Evolutionary conservation across 78 protist genomes (phyloP), one percentile per base, ranked within the genome.

Genomic region (Cavenderia fasciculata): DNA sequence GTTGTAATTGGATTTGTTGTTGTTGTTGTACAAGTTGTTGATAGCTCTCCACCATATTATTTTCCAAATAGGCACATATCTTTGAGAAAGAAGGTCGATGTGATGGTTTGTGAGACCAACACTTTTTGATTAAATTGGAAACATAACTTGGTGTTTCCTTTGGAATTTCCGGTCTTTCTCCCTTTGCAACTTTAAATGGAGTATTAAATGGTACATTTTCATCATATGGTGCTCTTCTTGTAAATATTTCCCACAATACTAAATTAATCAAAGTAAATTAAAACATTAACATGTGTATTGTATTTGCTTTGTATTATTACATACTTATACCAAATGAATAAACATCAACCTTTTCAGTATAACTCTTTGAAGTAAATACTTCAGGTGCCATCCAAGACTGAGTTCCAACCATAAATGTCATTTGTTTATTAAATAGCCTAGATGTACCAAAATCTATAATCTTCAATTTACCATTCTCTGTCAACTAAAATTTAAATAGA

Each of bases 361-460:
- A 87, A 10, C 33, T 25, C 74, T 74, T 76, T 2, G 86, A 87
- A 12, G 70, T 87, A 40, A 74, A 87, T 14, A 71, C 52, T 59
- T 87, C 93, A 0, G 93, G 93, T 12, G 93, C 93, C 93, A 87
- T 87, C 93, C 93, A 87, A 23, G 93, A 85, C 40, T 68, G 76
- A 38, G 86, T 76, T 0, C 78, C 85, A 73, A 76, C 93, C 44
- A 63, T 59, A 8, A 44, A 25, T 46, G 78, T 76, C 93, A 87
- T 74, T 21, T 69, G 36, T 46, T 82, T 82, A 52, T 82, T 82
- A 23, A 70, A 63, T 1, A 82, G 29, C 21, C 89, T 51, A 1
- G 89, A 82, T 5, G 79, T 36, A 10, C 93, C 93, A 69, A 87
- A 87, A 74, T 87, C 93, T 16, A 87, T 76, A 44, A 87, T 87